Conservation (phyloP, 495 filamentous ascomycete genomes). For the Choiromyces venosus region DNA sequence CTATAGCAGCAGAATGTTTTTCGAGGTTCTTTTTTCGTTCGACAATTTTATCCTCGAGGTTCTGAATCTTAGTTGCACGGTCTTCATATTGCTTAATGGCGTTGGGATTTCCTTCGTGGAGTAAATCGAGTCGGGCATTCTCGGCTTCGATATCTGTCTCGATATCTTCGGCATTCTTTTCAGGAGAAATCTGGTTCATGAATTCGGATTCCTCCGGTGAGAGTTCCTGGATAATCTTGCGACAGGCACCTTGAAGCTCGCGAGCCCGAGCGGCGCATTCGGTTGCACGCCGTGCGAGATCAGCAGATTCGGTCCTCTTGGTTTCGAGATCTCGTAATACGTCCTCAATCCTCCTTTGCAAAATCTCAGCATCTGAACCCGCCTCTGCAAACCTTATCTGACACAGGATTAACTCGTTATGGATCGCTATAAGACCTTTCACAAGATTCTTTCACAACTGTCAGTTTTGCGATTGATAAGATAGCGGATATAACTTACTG, state of each 20-base stretch:
- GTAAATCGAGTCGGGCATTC: conserved; percentile 66
- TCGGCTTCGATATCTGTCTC: conserved; percentile 69
- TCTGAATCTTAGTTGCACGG: conserved; percentile 53
- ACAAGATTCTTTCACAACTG: conserved; percentile 23
- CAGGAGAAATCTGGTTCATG: conserved; percentile 44
- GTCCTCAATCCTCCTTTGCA: conserved; percentile 58
- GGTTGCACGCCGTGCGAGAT: conserved; percentile 11
- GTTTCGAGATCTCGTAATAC: conserved; percentile 53
- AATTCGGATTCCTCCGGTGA: conserved; percentile 44
- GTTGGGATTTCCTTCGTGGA: conserved; percentile 70
- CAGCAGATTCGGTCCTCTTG: conserved; percentile 45
- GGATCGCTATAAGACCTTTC: conserved; percentile 41
- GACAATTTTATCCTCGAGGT: conserved; percentile 45
- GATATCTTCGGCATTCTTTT: conserved; percentile 57
- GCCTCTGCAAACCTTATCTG: conserved; percentile 72
- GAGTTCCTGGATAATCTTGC: conserved; percentile 43
- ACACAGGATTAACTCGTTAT: conserved; percentile 60
- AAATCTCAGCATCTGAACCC: conserved; percentile 62
- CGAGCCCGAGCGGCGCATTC: background rate
- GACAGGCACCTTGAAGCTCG: conserved; percentile 41
- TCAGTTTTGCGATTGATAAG: conserved; percentile 14
- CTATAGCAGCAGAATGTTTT: conserved; percentile 52
- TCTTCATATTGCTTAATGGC: conserved; percentile 75
- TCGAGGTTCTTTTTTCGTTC: conserved; percentile 51
- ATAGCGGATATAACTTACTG: conserved; percentile 46